These are phyloP conservation scores for Smithsoniella earleae DNA, from an alignment of 163 green algal species.

Conservation along the genomic window DNA sequence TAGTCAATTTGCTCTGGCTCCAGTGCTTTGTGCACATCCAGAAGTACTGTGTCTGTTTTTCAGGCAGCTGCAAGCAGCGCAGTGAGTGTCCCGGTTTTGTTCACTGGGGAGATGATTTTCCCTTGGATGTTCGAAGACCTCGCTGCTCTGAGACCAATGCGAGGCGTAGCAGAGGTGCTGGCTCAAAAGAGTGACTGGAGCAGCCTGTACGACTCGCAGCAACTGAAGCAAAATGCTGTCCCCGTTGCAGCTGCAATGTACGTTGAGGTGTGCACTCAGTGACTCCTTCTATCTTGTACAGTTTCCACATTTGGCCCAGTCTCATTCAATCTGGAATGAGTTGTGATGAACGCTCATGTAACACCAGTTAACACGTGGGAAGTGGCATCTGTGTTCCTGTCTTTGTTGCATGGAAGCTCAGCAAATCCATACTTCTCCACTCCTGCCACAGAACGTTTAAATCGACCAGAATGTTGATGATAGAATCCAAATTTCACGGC, in stretches of 20 bases:
- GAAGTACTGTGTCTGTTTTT: background rate
- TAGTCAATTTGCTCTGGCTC: too few relatives aligned
- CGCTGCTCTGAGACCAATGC: constrained; percentile 56
- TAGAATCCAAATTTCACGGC: too few relatives aligned
- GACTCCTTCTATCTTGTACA: too few relatives aligned
- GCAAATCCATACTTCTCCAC: too few relatives aligned
- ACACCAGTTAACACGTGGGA: too few relatives aligned
- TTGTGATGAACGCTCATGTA: constrained; percentile 15
- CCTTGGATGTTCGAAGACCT: constrained; percentile 93
- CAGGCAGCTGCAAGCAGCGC: background rate
- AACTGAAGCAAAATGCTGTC: constrained; percentile 58
- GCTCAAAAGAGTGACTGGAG: constrained; percentile 64
- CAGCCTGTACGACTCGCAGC: constrained; percentile 62
- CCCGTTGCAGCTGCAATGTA: constrained; percentile 65
- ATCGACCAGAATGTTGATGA: too few relatives aligned
- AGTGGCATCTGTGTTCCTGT: too few relatives aligned
- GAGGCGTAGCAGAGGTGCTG: constrained; percentile 62
- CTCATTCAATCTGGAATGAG: too few relatives aligned
- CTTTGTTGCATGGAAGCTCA: too few relatives aligned
- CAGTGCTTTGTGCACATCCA: constrained; percentile 38
- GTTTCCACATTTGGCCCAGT: too few relatives aligned
- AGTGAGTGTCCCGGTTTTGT: constrained; percentile 34
- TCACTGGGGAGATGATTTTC: constrained; percentile 86
- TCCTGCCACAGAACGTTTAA: too few relatives aligned
- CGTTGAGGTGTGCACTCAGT: constrained; percentile 50